Conservation (phyloP, 192 early-diverging fungal genomes). For the Funneliformis mosseae region DNA sequence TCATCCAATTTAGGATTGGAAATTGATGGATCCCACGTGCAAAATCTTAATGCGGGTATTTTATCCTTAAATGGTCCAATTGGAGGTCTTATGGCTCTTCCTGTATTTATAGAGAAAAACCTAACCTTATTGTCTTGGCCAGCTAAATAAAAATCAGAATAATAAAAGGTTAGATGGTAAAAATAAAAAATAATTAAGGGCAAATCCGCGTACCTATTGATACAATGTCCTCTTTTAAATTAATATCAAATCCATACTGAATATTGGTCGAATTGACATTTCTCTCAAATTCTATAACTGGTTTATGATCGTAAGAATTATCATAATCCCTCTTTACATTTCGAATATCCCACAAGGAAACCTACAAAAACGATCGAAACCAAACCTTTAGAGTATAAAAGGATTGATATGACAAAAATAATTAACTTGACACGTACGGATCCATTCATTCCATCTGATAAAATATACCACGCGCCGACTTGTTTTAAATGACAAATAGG, state of each 20-base stretch:
- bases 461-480: constrained; percentile 11
- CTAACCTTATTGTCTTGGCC: constrained; percentile 20
- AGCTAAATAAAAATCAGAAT: neutral
- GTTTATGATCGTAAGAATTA: neutral
- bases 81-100: neutral
- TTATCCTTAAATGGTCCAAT: constrained; percentile 25
- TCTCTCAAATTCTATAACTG: constrained; percentile 2
- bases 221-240: constrained; percentile 6
- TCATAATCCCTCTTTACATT: neutral
- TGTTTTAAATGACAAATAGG: constrained; percentile 26
- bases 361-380: neutral
- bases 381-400: neutral
- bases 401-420: neutral
- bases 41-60: constrained; percentile 5
- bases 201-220: constrained; percentile 3
- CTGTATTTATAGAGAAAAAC: constrained; percentile 8
- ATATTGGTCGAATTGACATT: constrained; percentile 21
- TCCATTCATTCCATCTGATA: constrained; percentile 26
- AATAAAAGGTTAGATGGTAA: too few species aligned
- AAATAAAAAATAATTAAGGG: too few species aligned
- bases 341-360: constrained; percentile 25
- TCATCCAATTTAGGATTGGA: neutral
- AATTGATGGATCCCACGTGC: neutral
- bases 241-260: constrained; percentile 6
- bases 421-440: neutral